Percentiles rank a stretch among this genome's conserved stretches.
Evolutionary conservation across 768 basidiomycete genomes (phyloP).

Genomic region (Podaxis sp.): DNA sequence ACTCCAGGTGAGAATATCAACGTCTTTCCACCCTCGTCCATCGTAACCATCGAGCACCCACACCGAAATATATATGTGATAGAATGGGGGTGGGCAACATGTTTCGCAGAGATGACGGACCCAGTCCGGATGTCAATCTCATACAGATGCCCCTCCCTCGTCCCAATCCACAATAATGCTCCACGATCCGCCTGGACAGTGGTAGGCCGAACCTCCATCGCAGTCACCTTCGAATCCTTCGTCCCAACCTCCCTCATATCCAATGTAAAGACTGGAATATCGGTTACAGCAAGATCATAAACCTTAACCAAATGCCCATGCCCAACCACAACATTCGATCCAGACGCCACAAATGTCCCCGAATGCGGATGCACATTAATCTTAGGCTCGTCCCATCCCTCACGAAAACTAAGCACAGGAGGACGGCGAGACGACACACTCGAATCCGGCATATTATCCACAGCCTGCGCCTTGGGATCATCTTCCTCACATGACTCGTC

Average conservation of each 20-base stretch:
- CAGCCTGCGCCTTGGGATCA: conserved; percentile 36
- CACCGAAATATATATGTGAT: conserved; percentile 75
- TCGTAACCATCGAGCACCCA: conserved; percentile 63
- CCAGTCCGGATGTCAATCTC: conserved; percentile 76
- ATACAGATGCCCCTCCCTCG: conserved; percentile 83
- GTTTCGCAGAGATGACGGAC: conserved; percentile 49
- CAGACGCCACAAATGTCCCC: conserved; percentile 52
- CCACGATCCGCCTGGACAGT: conserved; percentile 45
- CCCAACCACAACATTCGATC: conserved; percentile 54
- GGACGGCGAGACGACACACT: conserved; percentile 61
- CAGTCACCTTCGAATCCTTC: conserved; percentile 69
- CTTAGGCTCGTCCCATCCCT: conserved; percentile 38
- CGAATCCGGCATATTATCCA: conserved; percentile 62
- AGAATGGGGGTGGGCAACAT: conserved; percentile 58
- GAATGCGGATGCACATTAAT: conserved; percentile 58
- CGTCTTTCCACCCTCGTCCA: conserved; percentile 85
- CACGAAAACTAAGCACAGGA: conserved; percentile 36
- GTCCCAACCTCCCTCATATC: conserved; percentile 60
- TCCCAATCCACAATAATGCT: conserved; percentile 77
- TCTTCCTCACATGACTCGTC: conserved; percentile 63
- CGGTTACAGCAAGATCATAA: conserved; percentile 51
- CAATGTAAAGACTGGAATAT: conserved; percentile 41
- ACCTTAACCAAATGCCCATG: conserved; percentile 55
- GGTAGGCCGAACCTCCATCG: conserved; percentile 72
- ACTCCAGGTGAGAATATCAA: conserved; percentile 57